Base-by-base conservation (phyloP, 2,329 filamentous ascomycete species). In the Tolypocladium inflatum region DNA sequence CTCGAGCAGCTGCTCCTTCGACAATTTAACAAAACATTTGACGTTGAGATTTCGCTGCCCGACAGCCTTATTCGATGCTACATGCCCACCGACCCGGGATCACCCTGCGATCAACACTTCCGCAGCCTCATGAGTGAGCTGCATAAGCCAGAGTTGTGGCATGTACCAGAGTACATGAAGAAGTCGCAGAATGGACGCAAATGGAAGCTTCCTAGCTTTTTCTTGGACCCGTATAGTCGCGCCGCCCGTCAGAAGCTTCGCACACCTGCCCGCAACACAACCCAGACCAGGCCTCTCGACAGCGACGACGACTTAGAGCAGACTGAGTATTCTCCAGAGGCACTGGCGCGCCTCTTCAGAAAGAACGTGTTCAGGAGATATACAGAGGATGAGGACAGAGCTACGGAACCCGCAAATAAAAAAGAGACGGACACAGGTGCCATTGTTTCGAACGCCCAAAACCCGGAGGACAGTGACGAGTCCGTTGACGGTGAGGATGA, bases 31-130 rank as follows among this genome's bases (percentile, higher is more conserved):
- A 9, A 48, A 26, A 48, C 50, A 6, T 21, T 60, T 10, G 53
- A 59, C 38, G 26, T 56, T 39, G 55, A 63, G 15, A 23, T 58
- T 35, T 15, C 35, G 33, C 42, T 58, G 19, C 26, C 54, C 1
- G 61, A 60, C 17, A 41, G 35, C 30, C 53, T 58, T 13, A 13
- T 56, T 17, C 51, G 55, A 48, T 55, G 55, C 37, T 59, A 45
- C 30, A 59, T 54, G 38, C 61, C 61, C 23, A 55, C 57, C 2
- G 15, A 17, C 21, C 38, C 55, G 7, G 26, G 13, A 19, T 52
- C 62, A 15, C 19, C 50, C 6, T 10, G 21, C 55, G 41, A 59
- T 43, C 19, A 10, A 7, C 39, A n/a, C 51, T 51, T 11, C n/a
- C 50, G 52, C 42, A 6, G 30, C 8, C 48, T 33, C 23, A 43